Base-by-base conservation (phyloP, 306 rosid genomes). In the Astragalus membranaceus region DNA sequence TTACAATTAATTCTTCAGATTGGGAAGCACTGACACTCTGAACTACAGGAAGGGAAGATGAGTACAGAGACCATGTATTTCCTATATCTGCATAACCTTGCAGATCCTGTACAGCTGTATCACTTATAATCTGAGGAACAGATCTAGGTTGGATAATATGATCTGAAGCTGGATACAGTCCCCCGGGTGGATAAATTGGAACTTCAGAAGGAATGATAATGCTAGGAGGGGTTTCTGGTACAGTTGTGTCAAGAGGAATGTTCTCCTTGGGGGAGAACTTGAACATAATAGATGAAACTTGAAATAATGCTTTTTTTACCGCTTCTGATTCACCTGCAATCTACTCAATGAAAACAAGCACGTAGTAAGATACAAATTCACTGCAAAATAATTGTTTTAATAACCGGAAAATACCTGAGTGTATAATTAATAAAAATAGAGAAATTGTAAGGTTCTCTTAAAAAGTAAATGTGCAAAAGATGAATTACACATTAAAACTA, bases 211-310 rank as follows among this genome's bases (percentile, higher is more conserved):
- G 99, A 63, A 95, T 86, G 62, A 91, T 88, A 73, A 91, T 79
- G 71, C 87, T 86, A 36, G 86, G 88, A 46, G 85, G 88, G 66
- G 66, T 86, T 74, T 89, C 96, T 20, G 87, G 83, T 60, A 89
- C 78, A 55, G 73, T 74, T n/a, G 92, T 85, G 66, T 95, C 99
- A 62, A 95, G 95, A 72, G 96, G 66, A 65, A 95, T 89, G 71
- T 84, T 86, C 72, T 95, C 99, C 76, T 69, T 89, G 0, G 99
- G 89, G 66, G 89, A 14, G 69, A 91, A 95, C 84, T 95, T 95
- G 87, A 89, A 95, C 86, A 95, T 91, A 67, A 95, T 95, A 78
- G 97, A 80, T 73, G 99, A 95, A 84, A 95, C 84, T 42, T 91
- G 91, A 83, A 86, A 85, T 56, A 95, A 78, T 12, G 99, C 99